Evolutionary conservation across 75 land plant genomes (phyloP).

Genomic region (Selaginella tamariscina): DNA sequence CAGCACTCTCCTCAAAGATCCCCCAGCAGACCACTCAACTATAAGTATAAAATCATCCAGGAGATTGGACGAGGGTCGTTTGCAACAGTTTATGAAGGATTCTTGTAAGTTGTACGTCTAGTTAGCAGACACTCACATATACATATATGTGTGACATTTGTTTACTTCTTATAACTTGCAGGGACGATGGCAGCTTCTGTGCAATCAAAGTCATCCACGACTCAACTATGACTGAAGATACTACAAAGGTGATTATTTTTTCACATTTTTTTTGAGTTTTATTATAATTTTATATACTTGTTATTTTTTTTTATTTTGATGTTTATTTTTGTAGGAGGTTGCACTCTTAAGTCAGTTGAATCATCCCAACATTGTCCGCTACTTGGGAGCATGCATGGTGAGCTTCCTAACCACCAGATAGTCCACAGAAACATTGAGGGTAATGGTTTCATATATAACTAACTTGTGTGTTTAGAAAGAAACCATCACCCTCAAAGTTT

Average conservation of each 20-base stretch:
- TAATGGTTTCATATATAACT: background rate
- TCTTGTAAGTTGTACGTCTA: conserved; percentile 16
- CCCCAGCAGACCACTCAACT: background rate
- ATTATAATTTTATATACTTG: background rate
- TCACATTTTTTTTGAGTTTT: too few relatives aligned
- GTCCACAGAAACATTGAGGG: background rate
- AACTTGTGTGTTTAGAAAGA: background rate
- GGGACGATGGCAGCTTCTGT: conserved; percentile 51
- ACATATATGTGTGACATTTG: too few relatives aligned
- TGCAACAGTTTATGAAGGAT: conserved; percentile 29
- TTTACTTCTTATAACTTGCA: background rate
- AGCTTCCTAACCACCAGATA: conserved; percentile 4
- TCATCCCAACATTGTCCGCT: conserved; percentile 43
- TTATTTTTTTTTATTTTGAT: background rate
- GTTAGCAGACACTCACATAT: too few relatives aligned
- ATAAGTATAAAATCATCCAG: conserved; percentile 16
- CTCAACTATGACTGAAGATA: conserved; percentile 26
- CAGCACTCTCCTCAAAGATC: background rate
- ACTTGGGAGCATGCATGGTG: conserved; percentile 29
- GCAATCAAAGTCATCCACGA: conserved; percentile 35
- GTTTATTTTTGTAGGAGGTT: conserved; percentile 28
- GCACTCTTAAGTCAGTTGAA: conserved; percentile 33
- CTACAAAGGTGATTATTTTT: conserved; percentile 27
- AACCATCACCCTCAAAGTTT: background rate
- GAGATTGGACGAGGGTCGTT: conserved; percentile 24